A percentile compares a stretch with the other conserved stretches of the same genome.
Evolutionary conservation across 2,329 filamentous ascomycete genomes (phyloP).

Genomic region (Trichoderma pleuroti): DNA sequence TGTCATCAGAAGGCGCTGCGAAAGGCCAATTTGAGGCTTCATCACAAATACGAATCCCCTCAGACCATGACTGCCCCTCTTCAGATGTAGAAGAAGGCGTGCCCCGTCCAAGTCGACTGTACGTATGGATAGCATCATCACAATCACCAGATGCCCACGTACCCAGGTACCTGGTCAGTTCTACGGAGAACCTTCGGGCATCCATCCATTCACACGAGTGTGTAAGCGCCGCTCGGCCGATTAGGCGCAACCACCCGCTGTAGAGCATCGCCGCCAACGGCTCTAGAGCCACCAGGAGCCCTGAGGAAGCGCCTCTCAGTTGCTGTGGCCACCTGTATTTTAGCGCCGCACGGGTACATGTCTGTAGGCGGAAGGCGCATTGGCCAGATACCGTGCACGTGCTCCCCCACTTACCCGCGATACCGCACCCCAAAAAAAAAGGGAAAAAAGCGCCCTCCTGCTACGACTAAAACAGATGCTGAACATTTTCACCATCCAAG

Average conservation of each 20-base stretch:
- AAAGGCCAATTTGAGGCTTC: neutral
- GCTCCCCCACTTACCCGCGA: neutral
- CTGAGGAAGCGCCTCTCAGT: neutral
- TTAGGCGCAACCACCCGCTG: neutral
- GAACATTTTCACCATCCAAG: conserved; percentile 8
- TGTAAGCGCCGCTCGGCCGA: neutral
- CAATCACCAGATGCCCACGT: neutral
- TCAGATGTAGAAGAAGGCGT: conserved; percentile 1
- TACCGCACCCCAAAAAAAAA: neutral
- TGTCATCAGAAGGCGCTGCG: neutral
- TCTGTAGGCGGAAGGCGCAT: conserved; percentile 6
- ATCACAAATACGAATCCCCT: neutral
- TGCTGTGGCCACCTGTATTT: neutral
- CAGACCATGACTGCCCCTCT: neutral
- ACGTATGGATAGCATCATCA: neutral
- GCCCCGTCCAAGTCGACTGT: neutral
- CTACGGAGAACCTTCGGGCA: neutral
- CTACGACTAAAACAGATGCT: conserved; percentile 5
- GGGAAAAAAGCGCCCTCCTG: conserved; percentile 10
- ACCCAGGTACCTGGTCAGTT: neutral
- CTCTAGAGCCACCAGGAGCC: neutral
- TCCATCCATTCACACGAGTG: neutral
- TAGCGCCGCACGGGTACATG: neutral
- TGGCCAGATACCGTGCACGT: conserved; percentile 5
- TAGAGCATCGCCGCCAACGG: neutral